A percentile compares a stretch with the other conserved stretches of the same genome.
These are phyloP conservation scores for Brassica nigra DNA, from an alignment of 345 rosid genomes.

Conservation along the genomic window DNA sequence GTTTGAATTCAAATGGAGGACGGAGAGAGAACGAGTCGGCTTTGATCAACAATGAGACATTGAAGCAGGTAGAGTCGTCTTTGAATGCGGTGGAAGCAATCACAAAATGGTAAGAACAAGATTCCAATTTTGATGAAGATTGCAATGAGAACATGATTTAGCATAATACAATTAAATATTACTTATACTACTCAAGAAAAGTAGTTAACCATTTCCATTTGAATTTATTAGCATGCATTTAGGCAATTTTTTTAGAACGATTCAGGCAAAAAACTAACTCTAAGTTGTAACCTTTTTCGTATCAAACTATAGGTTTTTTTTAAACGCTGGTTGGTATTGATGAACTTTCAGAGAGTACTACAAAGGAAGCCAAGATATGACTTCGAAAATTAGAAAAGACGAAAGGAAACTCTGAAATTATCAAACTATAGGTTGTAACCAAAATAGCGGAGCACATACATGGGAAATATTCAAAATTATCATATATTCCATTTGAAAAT, in stretches of 20 bases:
- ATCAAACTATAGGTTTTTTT: neutral
- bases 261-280: neutral
- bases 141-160: conserved; percentile 43
- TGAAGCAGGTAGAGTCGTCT: conserved; percentile 41
- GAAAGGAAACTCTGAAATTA: no score
- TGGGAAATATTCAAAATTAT: neutral
- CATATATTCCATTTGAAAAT: conserved; percentile 12
- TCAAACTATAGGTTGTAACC: neutral
- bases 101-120: conserved; percentile 34
- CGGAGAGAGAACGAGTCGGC: conserved; percentile 22
- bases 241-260: no score
- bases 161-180: conserved; percentile 14
- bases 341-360: no score
- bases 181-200: conserved; percentile 20
- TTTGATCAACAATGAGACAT: conserved; percentile 34
- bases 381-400: no score
- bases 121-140: conserved; percentile 44
- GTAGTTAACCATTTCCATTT: conserved; percentile 3
- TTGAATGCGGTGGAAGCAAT: conserved; percentile 38
- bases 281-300: neutral
- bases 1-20: conserved; percentile 35
- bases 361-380: no score
- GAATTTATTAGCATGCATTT: neutral
- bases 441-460: neutral
- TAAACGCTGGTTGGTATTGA: no score